Conservation (phyloP, 1,139 yeast genomes). For the Pichia inconspicua region DNA sequence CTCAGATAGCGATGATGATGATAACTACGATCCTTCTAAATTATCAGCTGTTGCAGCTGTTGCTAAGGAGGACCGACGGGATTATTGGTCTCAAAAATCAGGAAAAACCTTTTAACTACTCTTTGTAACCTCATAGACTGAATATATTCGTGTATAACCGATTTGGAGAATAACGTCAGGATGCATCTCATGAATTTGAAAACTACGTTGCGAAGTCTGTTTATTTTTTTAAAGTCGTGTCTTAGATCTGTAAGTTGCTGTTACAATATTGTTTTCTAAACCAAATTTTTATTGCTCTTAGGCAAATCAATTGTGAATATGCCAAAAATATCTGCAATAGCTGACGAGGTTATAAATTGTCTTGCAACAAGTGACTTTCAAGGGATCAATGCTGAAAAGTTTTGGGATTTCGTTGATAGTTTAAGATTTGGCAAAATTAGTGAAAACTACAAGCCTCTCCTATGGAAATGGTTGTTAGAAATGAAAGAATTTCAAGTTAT, state of each 20-base stretch:
- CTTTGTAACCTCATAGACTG: background rate
- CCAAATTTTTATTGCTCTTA: too few relatives aligned
- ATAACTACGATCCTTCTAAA: slow-evolving; percentile 20
- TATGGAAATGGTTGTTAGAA: slow-evolving; percentile 31
- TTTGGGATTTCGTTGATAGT: slow-evolving; percentile 28
- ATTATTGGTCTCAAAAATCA: slow-evolving; percentile 38
- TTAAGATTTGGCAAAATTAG: slow-evolving; percentile 19
- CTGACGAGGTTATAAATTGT: slow-evolving; percentile 25
- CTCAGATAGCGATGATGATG: slow-evolving; percentile 18
- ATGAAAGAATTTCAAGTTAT: slow-evolving; percentile 11
- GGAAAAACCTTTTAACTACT: slow-evolving; percentile 19
- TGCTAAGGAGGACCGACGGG: slow-evolving; percentile 30
- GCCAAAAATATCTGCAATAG: slow-evolving; percentile 12
- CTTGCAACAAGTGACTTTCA: slow-evolving; percentile 27
- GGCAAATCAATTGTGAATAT: background rate
- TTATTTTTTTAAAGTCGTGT: background rate
- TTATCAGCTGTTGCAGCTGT: slow-evolving; percentile 7
- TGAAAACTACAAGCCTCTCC: slow-evolving; percentile 25
- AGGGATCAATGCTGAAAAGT: slow-evolving; percentile 25
- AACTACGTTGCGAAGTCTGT: too few relatives aligned
- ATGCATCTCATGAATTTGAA: too few relatives aligned
- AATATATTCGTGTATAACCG: too few relatives aligned
- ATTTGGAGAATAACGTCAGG: too few relatives aligned
- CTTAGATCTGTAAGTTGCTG: background rate
- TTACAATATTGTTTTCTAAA: too few relatives aligned